phyloP scores from a whole-genome alignment of 495 filamentous ascomycete genomes.

The Penicillium malachiteum region DNA sequence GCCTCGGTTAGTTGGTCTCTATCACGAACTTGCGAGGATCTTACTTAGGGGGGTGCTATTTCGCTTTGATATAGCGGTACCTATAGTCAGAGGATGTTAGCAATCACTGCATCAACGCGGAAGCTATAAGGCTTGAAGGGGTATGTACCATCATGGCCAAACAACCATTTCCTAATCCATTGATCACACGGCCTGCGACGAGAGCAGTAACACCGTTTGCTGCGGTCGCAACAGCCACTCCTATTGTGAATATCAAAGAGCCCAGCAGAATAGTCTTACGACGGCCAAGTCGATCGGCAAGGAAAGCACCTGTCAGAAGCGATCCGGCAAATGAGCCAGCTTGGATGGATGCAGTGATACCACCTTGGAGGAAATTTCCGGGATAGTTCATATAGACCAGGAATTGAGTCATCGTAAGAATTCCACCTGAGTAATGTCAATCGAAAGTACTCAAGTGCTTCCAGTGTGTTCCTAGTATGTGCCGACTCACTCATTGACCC shows the following conservation, averaged over 20 bases:
- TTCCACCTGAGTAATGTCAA: slow-evolving; percentile 6
- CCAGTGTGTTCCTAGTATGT: neutral
- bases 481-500: slow-evolving; percentile 18
- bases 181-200: slow-evolving; percentile 68
- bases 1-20: slow-evolving; percentile 53
- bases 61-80: slow-evolving; percentile 28
- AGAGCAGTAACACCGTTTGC: slow-evolving; percentile 59
- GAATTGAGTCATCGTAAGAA: slow-evolving; percentile 25
- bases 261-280: slow-evolving; percentile 63
- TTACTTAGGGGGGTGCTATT: slow-evolving; percentile 23
- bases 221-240: slow-evolving; percentile 65
- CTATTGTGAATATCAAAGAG: slow-evolving; percentile 68
- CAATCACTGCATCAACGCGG: slow-evolving; percentile 50
- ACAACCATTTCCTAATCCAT: slow-evolving; percentile 52
- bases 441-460: neutral
- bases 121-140: too few relatives aligned
- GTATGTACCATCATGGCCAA: slow-evolving; percentile 58
- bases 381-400: slow-evolving; percentile 24
- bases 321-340: slow-evolving; percentile 67
- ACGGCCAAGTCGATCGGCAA: slow-evolving; percentile 66
- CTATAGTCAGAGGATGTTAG: neutral
- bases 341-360: slow-evolving; percentile 55
- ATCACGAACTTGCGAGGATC: neutral
- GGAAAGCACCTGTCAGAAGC: slow-evolving; percentile 55
- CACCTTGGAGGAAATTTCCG: slow-evolving; percentile 24